These are phyloP conservation scores for Stagonosporopsis chrysanthemi DNA, from an alignment of 2,329 filamentous ascomycete genomes.

Conservation along the genomic window DNA sequence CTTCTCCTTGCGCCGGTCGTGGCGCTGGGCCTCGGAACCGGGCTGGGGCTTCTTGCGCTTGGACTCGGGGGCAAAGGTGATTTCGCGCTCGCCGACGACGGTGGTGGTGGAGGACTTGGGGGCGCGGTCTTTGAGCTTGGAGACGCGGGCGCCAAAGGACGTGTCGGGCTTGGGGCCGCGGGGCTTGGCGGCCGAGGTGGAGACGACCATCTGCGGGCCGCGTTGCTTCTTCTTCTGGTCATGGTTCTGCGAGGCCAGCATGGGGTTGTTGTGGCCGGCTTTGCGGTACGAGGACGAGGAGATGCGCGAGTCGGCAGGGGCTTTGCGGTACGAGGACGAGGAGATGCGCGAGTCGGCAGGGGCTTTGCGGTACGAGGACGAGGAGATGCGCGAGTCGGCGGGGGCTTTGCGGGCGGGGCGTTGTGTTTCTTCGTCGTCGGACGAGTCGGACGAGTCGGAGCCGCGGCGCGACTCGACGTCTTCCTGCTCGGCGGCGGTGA, in stretches of 20 bases:
- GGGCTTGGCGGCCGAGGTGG: slow-evolving; percentile 52
- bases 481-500: slow-evolving; percentile 68
- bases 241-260: slow-evolving; percentile 42
- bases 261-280: slow-evolving; percentile 57
- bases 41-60: slow-evolving; percentile 48
- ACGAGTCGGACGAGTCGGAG: slow-evolving; percentile 27
- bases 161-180: slow-evolving; percentile 57
- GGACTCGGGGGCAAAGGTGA: slow-evolving; percentile 74
- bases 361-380: slow-evolving; percentile 71
- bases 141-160: slow-evolving; percentile 65
- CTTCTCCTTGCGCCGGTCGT: slow-evolving; percentile 55
- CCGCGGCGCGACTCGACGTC: slow-evolving; percentile 55
- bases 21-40: slow-evolving; percentile 37
- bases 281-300: no score
- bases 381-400: slow-evolving; percentile 62
- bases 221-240: neutral
- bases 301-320: no score
- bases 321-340: no score
- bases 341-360: no score
- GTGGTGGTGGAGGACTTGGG: slow-evolving; percentile 29
- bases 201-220: slow-evolving; percentile 60
- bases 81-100: slow-evolving; percentile 64
- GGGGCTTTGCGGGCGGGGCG: slow-evolving; percentile 38
- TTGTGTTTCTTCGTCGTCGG: no score
- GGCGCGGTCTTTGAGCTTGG: slow-evolving; percentile 45